A percentile compares a stretch with the other conserved stretches of the same genome.
phyloP scores from a whole-genome alignment of 2,329 filamentous ascomycete species.

The Xylariaceae sp. region DNA sequence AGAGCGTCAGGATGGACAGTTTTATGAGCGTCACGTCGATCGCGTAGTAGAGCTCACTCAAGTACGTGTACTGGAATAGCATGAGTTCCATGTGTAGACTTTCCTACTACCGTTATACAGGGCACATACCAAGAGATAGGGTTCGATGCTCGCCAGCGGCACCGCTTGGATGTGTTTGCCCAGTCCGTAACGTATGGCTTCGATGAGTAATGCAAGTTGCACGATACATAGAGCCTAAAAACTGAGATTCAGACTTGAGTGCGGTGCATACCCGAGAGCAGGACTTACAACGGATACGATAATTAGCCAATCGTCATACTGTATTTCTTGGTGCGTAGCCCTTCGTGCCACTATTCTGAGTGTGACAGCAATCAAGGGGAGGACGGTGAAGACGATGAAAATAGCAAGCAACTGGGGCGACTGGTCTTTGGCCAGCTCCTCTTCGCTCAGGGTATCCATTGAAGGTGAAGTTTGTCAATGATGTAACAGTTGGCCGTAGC shows the following conservation, averaged over 20 bases:
- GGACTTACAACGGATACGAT: slow-evolving; percentile 9
- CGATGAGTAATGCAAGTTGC: slow-evolving; percentile 8
- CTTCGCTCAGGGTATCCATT: neutral
- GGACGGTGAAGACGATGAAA: slow-evolving; percentile 5
- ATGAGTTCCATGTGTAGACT: neutral
- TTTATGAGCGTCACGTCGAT: slow-evolving; percentile 8
- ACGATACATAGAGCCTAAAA: slow-evolving; percentile 2
- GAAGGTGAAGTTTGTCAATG: neutral
- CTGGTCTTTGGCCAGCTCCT: slow-evolving; percentile 3
- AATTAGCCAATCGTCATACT: neutral
- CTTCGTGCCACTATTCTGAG: slow-evolving; percentile 5
- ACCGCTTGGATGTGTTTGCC: slow-evolving; percentile 9
- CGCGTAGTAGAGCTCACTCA: slow-evolving; percentile 10
- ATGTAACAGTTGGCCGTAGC: neutral
- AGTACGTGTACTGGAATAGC: slow-evolving; percentile 2
- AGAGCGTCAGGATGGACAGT: slow-evolving; percentile 5
- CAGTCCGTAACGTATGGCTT: slow-evolving; percentile 8
- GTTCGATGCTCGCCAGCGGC: neutral
- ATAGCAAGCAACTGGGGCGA: neutral
- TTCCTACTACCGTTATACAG: neutral
- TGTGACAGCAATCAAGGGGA: slow-evolving; percentile 2
- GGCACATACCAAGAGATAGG: slow-evolving; percentile 3
- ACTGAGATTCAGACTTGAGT: neutral
- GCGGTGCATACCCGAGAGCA: neutral
- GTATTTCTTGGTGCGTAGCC: neutral